A percentile compares a stretch with the other conserved stretches of the same genome.
Conservation (phyloP, 805 yeast genomes). For the Maudiozyma bulderi region DNA sequence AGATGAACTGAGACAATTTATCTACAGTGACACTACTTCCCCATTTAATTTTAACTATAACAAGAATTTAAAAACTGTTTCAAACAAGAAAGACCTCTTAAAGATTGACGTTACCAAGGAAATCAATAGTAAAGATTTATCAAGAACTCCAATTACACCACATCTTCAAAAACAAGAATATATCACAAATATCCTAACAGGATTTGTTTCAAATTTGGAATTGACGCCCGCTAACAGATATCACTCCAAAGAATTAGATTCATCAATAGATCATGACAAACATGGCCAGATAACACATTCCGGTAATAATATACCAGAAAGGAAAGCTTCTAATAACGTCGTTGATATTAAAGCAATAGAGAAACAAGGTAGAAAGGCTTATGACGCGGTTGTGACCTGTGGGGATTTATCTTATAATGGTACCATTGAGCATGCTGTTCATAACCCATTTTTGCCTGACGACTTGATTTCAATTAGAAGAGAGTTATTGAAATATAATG, state of each 20-base stretch:
- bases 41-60: too few species aligned
- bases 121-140: constrained; percentile 3
- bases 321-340: too few species aligned
- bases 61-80: neutral
- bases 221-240: neutral
- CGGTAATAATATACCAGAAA: too few species aligned
- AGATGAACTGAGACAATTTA: too few species aligned
- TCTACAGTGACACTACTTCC: too few species aligned
- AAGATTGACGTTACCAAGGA: constrained; percentile 2
- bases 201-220: constrained; percentile 6
- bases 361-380: too few species aligned
- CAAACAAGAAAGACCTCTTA: constrained; percentile 1
- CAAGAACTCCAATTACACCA: constrained; percentile 2
- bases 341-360: too few species aligned
- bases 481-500: neutral
- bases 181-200: neutral
- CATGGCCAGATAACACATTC: too few species aligned
- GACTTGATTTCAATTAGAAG: neutral
- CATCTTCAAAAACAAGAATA: constrained; percentile 1
- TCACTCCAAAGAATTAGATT: too few species aligned
- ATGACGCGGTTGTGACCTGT: constrained; percentile 5
- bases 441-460: constrained; percentile 1
- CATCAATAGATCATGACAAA: too few species aligned
- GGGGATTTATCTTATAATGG: constrained; percentile 7
- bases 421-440: constrained; percentile 4